Conservation (phyloP, 2,329 filamentous ascomycete genomes). For the Chaetomiaceae sp. region DNA sequence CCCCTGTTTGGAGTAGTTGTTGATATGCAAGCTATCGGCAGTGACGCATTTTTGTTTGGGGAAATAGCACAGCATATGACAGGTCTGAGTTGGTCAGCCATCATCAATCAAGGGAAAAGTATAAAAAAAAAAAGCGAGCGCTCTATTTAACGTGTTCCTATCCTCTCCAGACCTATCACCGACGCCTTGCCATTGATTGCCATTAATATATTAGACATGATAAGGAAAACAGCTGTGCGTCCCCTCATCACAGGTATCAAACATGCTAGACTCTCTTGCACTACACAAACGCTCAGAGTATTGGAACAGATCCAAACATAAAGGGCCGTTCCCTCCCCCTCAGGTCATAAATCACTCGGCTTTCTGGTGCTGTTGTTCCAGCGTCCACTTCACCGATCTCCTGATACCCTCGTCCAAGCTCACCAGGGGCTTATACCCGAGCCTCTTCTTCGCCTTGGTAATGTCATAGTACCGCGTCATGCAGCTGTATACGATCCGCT, state of each 20-base stretch:
- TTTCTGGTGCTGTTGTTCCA: slow-evolving; percentile 52
- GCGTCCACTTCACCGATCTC: slow-evolving; percentile 50
- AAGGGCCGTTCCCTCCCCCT: neutral
- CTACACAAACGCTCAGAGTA: neutral
- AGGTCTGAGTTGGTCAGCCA: neutral
- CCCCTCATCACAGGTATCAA: neutral
- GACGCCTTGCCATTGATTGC: neutral
- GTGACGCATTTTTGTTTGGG: neutral
- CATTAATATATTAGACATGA: slow-evolving; percentile 11
- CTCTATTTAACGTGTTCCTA: slow-evolving; percentile 1
- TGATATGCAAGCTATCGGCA: neutral
- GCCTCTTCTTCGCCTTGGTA: slow-evolving; percentile 64
- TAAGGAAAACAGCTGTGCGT: neutral
- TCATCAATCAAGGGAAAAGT: neutral
- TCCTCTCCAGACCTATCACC: neutral
- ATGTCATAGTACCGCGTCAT: slow-evolving; percentile 79
- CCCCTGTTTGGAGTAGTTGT: neutral
- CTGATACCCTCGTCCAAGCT: slow-evolving; percentile 60
- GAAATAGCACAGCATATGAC: neutral
- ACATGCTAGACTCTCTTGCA: neutral
- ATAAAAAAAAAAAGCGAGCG: neutral
- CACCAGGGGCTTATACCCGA: slow-evolving; percentile 67
- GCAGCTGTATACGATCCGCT: slow-evolving; percentile 61
- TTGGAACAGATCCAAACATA: neutral
- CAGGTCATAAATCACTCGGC: too few species aligned